Percentiles rank a stretch among this genome's conserved stretches.
Conservation (phyloP, 106 monocot genomes). For the Acanthochlamys bracteata region DNA sequence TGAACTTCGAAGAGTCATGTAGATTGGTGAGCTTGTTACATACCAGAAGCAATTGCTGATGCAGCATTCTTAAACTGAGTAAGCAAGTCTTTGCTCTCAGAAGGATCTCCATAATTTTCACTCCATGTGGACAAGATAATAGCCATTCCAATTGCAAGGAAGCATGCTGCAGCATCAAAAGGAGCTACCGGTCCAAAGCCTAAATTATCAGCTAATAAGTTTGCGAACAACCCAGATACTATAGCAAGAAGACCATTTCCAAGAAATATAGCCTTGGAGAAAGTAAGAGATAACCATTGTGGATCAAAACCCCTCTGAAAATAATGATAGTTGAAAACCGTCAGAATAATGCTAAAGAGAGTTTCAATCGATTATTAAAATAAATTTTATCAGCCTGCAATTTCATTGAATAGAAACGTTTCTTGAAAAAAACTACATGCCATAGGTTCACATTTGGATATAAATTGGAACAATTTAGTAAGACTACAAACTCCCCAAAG, state of each 20-base stretch:
- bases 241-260: conserved; percentile 96
- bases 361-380: not conserved
- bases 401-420: no score
- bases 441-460: no score
- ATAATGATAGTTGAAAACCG: not conserved
- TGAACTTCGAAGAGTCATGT: not conserved
- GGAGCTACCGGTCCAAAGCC: conserved; percentile 93
- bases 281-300: conserved; percentile 93
- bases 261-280: conserved; percentile 99
- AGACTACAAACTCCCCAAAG: no score
- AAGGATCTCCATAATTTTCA: conserved; percentile 95
- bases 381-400: no score
- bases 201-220: conserved; percentile 70
- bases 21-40: not conserved
- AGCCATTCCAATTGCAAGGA: conserved; percentile 93
- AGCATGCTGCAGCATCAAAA: conserved; percentile 92
- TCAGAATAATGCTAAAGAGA: conserved; percentile 10
- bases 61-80: conserved; percentile 86
- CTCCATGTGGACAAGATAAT: conserved; percentile 83
- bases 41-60: conserved; percentile 88
- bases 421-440: no score
- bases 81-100: conserved; percentile 75
- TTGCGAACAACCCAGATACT: conserved; percentile 74
- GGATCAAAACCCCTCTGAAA: conserved; percentile 90
- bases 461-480: no score